These are phyloP conservation scores for Aegle marmelos DNA, from an alignment of 345 rosid genomes.

Conservation along the genomic window DNA sequence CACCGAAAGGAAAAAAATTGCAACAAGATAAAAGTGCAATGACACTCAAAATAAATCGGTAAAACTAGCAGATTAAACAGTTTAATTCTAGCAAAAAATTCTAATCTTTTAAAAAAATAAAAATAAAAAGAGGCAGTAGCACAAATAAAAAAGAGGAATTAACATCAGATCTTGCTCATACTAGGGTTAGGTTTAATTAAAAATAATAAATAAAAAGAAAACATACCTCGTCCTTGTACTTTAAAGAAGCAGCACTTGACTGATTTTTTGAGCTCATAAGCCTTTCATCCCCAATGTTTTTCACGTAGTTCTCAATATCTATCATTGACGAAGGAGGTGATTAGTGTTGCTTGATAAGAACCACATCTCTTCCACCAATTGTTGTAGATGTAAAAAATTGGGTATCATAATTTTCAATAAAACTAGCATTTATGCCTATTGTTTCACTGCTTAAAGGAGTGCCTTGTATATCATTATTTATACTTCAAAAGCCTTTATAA, in stretches of 20 bases:
- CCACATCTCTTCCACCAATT: constrained; percentile 95
- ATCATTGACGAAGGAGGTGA: constrained; percentile 62
- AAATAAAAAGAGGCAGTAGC: constrained; percentile 2
- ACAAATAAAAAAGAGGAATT: not conserved
- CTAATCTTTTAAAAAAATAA: not conserved
- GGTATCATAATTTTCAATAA: constrained; percentile 81
- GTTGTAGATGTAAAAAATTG: constrained; percentile 89
- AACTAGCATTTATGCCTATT: too few species aligned
- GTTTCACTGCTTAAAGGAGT: too few species aligned
- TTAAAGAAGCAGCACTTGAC: constrained; percentile 63
- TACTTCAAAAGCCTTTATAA: too few species aligned
- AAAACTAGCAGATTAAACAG: not conserved
- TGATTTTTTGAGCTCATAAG: constrained; percentile 58
- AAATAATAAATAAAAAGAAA: not conserved
- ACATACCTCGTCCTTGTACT: constrained; percentile 90
- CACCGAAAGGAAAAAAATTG: not conserved
- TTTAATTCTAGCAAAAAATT: not conserved
- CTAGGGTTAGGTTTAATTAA: not conserved
- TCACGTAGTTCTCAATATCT: constrained; percentile 77
- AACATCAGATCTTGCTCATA: not conserved
- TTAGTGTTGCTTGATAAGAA: constrained; percentile 88
- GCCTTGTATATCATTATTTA: too few species aligned
- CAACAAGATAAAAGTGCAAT: not conserved
- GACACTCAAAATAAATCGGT: not conserved
- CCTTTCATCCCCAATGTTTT: constrained; percentile 68